Percentiles rank a stretch among this genome's conserved stretches.
Evolutionary conservation across 2,329 filamentous ascomycete species (phyloP).

Genomic region (Fusarium pseudocircinatum): DNA sequence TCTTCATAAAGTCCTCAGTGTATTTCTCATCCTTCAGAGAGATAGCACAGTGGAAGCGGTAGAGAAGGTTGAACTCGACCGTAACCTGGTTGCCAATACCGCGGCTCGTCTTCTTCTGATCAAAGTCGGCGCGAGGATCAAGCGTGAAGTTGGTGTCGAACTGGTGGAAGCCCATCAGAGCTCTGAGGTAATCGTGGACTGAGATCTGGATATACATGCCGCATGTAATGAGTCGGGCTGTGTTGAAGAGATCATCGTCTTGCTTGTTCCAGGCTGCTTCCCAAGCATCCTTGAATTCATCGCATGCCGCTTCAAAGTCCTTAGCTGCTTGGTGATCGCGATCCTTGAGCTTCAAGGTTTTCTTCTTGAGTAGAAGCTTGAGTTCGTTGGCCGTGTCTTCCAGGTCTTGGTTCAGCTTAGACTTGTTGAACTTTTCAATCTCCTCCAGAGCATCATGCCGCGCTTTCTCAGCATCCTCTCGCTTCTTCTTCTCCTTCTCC

Average conservation of each 20-base stretch:
- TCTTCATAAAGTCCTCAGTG: conserved; percentile 39
- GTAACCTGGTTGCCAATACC: conserved; percentile 49
- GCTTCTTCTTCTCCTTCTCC: not conserved
- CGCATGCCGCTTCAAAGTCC: not conserved
- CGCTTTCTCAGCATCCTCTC: not conserved
- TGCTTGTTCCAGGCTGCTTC: conserved; percentile 1
- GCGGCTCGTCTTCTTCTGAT: conserved; percentile 40
- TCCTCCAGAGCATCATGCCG: not conserved
- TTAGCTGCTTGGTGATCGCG: not conserved
- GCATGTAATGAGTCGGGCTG: conserved; percentile 54
- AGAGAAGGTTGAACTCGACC: conserved; percentile 50
- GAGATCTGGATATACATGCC: conserved; percentile 65
- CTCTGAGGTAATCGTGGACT: conserved; percentile 52
- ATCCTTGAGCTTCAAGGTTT: not conserved
- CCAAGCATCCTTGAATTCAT: not conserved
- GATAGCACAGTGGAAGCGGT: conserved; percentile 48
- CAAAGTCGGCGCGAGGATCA: conserved; percentile 1
- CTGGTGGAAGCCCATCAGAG: conserved; percentile 60
- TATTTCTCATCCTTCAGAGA: conserved; percentile 46
- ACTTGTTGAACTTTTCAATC: not conserved
- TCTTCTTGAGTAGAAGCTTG: not conserved
- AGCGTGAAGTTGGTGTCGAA: conserved; percentile 67
- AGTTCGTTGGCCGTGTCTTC: not conserved
- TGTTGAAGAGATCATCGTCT: conserved; percentile 6
- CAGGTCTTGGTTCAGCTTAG: not conserved